These are phyloP conservation scores for Caloboletus firmus DNA, from an alignment of 1,284 basidiomycete genomes.

Conservation along the genomic window DNA sequence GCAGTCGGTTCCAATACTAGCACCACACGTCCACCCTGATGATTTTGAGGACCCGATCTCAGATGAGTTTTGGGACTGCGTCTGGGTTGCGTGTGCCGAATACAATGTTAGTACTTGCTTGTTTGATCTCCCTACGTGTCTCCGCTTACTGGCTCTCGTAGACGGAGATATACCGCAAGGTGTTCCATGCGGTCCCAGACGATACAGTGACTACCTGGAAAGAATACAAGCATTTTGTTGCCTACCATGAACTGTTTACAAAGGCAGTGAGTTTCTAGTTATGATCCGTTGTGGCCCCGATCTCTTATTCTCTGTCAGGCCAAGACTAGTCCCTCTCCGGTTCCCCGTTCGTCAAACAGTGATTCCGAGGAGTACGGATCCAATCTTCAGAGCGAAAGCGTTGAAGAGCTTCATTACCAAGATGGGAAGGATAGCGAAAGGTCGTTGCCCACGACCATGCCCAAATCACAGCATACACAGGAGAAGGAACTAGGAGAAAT, in stretches of 20 bases:
- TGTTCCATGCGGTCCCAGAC: slow-evolving; percentile 90
- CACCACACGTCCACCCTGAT: slow-evolving; percentile 72
- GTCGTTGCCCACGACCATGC: slow-evolving; percentile 12
- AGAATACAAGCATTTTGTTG: slow-evolving; percentile 84
- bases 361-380: slow-evolving; percentile 52
- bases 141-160: slow-evolving; percentile 35
- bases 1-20: slow-evolving; percentile 60
- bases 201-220: slow-evolving; percentile 93
- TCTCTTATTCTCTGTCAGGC: slow-evolving; percentile 37
- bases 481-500: slow-evolving; percentile 55
- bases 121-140: slow-evolving; percentile 7
- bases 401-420: slow-evolving; percentile 21
- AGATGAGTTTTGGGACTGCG: slow-evolving; percentile 84
- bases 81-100: slow-evolving; percentile 83
- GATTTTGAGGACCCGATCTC: slow-evolving; percentile 86
- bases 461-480: slow-evolving; percentile 15
- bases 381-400: slow-evolving; percentile 22
- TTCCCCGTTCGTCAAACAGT: slow-evolving; percentile 52
- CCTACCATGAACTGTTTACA: slow-evolving; percentile 74
- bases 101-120: slow-evolving; percentile 67
- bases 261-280: slow-evolving; percentile 51
- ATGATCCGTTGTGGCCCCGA: not conserved
- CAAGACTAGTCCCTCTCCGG: slow-evolving; percentile 44
- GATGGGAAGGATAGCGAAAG: slow-evolving; percentile 22
- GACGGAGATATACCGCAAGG: slow-evolving; percentile 93